A percentile compares a stretch with the other conserved stretches of the same genome.
These are phyloP conservation scores for Sugiyamaella novakii DNA, from an alignment of 1,139 yeast genomes.

Conservation along the genomic window DNA sequence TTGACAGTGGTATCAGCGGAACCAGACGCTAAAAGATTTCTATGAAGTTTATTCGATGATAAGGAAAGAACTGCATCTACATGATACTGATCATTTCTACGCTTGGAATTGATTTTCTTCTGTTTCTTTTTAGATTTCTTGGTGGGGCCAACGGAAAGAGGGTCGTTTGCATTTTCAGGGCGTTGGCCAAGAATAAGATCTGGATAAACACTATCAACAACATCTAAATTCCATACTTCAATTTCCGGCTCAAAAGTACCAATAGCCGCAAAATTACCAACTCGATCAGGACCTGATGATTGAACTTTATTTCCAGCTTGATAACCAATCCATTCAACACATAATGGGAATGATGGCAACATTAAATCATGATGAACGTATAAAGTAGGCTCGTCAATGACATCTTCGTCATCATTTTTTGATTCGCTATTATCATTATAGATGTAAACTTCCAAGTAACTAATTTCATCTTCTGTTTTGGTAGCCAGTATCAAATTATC, in stretches of 20 bases:
- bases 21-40: conserved; percentile 87
- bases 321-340: conserved; percentile 93
- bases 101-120: conserved; percentile 52
- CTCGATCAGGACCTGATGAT: conserved; percentile 35
- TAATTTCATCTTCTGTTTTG: conserved; percentile 93
- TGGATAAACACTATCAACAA: conserved; percentile 92
- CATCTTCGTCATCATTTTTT: conserved; percentile 63
- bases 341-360: conserved; percentile 95
- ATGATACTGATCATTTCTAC: conserved; percentile 75
- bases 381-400: conserved; percentile 55
- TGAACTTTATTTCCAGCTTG: conserved; percentile 35
- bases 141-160: conserved; percentile 36
- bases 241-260: conserved; percentile 98
- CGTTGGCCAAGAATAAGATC: conserved; percentile 88
- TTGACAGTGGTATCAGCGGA: conserved; percentile 95
- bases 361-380: conserved; percentile 96
- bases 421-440: conserved; percentile 79
- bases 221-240: conserved; percentile 95
- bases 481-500: conserved; percentile 90
- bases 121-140: conserved; percentile 51
- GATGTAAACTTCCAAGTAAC: conserved; percentile 88
- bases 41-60: conserved; percentile 76
- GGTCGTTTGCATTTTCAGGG: conserved; percentile 51
- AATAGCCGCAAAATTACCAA: conserved; percentile 91
- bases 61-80: conserved; percentile 91